Evolutionary conservation across 2,329 filamentous ascomycete species (phyloP), one percentile per base, ranked within the genome.

Genomic region (Elsinoe necatrix): DNA sequence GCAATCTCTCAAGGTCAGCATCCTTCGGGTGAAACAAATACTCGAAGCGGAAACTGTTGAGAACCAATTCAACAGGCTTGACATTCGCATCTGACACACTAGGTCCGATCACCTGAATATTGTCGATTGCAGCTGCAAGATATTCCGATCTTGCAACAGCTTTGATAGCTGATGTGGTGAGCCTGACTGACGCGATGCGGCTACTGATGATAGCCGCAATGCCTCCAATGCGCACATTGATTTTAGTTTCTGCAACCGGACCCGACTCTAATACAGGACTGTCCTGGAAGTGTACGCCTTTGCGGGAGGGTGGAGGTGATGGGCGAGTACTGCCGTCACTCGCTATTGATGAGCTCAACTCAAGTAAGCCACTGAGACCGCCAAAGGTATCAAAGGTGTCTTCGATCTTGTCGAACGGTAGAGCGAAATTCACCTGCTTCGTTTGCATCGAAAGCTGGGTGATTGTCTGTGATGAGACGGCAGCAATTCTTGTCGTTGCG

Each of bases 311-410:
- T 64, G 61, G 63, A 66, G 43, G 59, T 55, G 50, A 66, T 16
- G 59, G 63, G 35, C 65, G 12, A 68, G 63, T 25, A 67, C 69
- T 18, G 68, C 62, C 67, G 66, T 72, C 67, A 0, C 87, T 90
- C 9, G 85, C 82, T 61, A 95, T 86, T 0, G 92, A 95, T 58
- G 81, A 87, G 60, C 90, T 88, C 68, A 96, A 81, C 64, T 93
- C 95, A 42, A 98, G 75, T 54, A 98, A 86, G 62, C 90, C 89
- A 68, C 91, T 95, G 42, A 98, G 75, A 0, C 93, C 93, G 34
- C 93, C 93, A 70, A 96, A 91, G 78, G 88, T 89, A 57, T 83
- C 82, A 59, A 97, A 83, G 0, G 88, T 88, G 64, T 95, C 90
- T 63, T 97, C 93, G 20, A 97, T 73, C 18, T 56, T 37, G 11